A percentile compares a stretch with the other conserved stretches of the same genome.
Conservation (phyloP, 129 eudicot species). For the Arctium minus region DNA sequence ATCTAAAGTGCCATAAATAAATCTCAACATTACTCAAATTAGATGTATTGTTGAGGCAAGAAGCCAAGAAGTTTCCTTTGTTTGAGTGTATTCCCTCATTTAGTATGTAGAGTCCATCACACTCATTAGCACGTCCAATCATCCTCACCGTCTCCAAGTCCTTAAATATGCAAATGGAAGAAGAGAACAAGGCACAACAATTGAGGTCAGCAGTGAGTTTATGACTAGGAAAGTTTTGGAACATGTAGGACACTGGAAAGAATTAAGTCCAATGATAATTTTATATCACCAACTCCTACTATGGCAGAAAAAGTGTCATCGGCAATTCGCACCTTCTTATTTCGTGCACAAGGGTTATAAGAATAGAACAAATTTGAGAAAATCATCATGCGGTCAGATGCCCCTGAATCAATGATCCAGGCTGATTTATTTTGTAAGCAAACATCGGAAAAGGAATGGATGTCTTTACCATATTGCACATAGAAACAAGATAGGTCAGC, state of each 20-base stretch:
- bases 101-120: not conserved
- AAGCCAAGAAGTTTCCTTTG: not conserved
- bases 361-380: not conserved
- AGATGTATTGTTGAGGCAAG: not conserved
- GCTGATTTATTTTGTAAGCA: not conserved
- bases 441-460: not conserved
- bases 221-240: not conserved
- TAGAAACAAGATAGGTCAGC: not conserved
- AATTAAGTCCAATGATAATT: not conserved
- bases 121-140: not conserved
- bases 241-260: not conserved
- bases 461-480: not conserved
- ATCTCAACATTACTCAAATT: not conserved
- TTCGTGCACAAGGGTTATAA: not conserved
- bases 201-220: not conserved
- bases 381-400: not conserved
- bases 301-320: slow-evolving; percentile 7
- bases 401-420: slow-evolving; percentile 4
- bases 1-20: not conserved
- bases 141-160: not conserved
- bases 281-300: not conserved
- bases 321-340: not conserved
- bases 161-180: no score
- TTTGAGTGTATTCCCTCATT: not conserved
- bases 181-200: not conserved